Conservation (phyloP, 768 basidiomycete genomes). For the Boletales sp. region DNA sequence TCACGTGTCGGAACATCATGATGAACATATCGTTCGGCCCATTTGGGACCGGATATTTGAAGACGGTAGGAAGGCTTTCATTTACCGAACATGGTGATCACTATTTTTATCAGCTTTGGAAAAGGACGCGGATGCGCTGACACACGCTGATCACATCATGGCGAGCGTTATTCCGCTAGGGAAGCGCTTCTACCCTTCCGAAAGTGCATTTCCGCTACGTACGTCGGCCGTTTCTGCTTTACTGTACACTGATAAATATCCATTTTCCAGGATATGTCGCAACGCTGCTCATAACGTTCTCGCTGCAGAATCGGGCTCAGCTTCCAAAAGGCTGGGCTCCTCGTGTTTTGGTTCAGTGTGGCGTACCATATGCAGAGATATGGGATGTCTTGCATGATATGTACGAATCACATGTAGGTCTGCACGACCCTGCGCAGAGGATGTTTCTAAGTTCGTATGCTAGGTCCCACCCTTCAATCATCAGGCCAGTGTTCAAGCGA, state of each 20-base stretch:
- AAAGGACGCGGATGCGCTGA: constrained; percentile 50
- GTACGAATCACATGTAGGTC: constrained; percentile 80
- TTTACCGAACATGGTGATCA: not conserved
- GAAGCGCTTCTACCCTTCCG: constrained; percentile 86
- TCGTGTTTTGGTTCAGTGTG: constrained; percentile 72
- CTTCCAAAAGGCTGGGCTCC: constrained; percentile 81
- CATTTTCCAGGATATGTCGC: constrained; percentile 63
- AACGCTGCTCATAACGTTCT: constrained; percentile 71
- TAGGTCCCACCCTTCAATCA: constrained; percentile 83
- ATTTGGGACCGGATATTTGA: constrained; percentile 91
- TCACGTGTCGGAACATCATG: constrained; percentile 90
- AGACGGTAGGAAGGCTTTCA: constrained; percentile 49
- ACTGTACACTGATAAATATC: not conserved
- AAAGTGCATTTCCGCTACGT: constrained; percentile 87
- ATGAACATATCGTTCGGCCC: constrained; percentile 72
- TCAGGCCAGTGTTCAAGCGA: constrained; percentile 72
- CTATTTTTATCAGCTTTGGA: constrained; percentile 42
- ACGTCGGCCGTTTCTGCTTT: constrained; percentile 25
- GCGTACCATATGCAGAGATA: constrained; percentile 75
- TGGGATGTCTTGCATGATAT: constrained; percentile 86
- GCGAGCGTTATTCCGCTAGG: constrained; percentile 68
- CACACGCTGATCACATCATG: constrained; percentile 59
- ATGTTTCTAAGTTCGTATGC: constrained; percentile 3
- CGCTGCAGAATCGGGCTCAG: constrained; percentile 52
- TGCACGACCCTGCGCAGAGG: not conserved